Evolutionary conservation across 345 rosid species (phyloP).

Genomic region (Aurinia saxatilis): DNA sequence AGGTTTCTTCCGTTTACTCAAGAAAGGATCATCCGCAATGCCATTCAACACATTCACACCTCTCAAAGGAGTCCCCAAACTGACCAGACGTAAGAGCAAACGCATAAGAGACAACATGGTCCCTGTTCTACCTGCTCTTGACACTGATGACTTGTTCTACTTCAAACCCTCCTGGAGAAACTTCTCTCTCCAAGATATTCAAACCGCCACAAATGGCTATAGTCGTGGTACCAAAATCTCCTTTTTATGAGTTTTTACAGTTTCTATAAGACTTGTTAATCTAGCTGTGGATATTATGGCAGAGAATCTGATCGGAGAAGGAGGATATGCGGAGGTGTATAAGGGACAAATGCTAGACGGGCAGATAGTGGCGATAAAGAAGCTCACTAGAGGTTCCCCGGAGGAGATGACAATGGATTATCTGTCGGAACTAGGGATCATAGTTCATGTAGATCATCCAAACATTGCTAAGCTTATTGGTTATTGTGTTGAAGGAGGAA

Average conservation of each 20-base stretch:
- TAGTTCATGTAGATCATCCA: constrained; percentile 91
- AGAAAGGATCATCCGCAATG: constrained; percentile 47
- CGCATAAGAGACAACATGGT: constrained; percentile 51
- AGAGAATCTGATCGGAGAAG: constrained; percentile 85
- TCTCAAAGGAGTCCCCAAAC: constrained; percentile 44
- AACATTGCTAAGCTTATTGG: constrained; percentile 83
- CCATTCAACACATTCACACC: constrained; percentile 41
- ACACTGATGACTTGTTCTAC: constrained; percentile 50
- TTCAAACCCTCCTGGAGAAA: constrained; percentile 77
- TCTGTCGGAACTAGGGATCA: constrained; percentile 83
- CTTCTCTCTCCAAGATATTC: constrained; percentile 56
- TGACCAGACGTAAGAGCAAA: constrained; percentile 59
- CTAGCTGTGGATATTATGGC: constrained; percentile 4
- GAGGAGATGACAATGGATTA: constrained; percentile 87
- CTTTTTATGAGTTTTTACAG: too few species aligned
- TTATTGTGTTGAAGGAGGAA: constrained; percentile 89
- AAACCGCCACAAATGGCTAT: constrained; percentile 61
- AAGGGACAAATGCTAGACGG: constrained; percentile 64
- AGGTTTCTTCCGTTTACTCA: constrained; percentile 50
- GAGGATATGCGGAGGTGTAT: constrained; percentile 90
- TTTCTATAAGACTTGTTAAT: too few species aligned
- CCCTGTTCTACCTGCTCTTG: constrained; percentile 38
- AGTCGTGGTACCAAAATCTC: constrained; percentile 48
- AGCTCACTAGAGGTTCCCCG: constrained; percentile 61
- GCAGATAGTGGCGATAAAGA: constrained; percentile 60